These are phyloP conservation scores for Leptomonas pyrrhocoris DNA, from an alignment of 208 protist species.

Conservation along the genomic window DNA sequence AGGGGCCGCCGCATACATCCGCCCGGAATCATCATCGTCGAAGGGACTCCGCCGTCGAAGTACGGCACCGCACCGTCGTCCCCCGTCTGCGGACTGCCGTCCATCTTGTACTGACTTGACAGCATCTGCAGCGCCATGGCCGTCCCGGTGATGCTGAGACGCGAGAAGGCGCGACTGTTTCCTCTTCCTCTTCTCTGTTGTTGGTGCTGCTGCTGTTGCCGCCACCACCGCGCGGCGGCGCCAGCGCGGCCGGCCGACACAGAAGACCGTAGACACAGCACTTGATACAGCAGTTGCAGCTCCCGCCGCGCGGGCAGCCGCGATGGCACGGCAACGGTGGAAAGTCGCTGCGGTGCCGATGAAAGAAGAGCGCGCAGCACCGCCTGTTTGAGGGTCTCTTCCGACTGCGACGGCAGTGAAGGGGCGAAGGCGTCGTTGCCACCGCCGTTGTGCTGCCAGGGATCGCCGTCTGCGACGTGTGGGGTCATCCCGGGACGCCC, in stretches of 20 bases:
- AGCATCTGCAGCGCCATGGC: neutral
- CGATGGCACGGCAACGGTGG: neutral
- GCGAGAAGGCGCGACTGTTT: neutral
- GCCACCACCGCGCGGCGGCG: neutral
- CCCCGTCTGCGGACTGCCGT: neutral
- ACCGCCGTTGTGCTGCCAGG: no score
- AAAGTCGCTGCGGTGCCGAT: neutral
- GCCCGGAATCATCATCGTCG: neutral
- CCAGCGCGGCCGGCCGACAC: neutral
- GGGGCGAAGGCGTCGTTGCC: no score
- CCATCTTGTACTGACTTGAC: neutral
- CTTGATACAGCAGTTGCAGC: slow-evolving; percentile 17
- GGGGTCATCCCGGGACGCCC: no score
- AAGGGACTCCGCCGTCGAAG: neutral
- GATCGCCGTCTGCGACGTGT: no score
- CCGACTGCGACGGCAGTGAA: neutral
- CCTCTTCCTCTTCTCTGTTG: neutral
- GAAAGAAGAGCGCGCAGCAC: neutral
- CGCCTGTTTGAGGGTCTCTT: neutral
- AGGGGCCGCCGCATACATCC: slow-evolving; percentile 16
- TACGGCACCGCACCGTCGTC: neutral
- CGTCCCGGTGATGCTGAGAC: neutral
- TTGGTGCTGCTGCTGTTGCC: neutral
- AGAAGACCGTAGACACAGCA: slow-evolving; percentile 12
- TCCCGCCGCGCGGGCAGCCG: slow-evolving; percentile 2